A percentile compares a stretch with the other conserved stretches of the same genome.
Evolutionary conservation across 768 basidiomycete species (phyloP).

Genomic region (Boletales sp.): DNA sequence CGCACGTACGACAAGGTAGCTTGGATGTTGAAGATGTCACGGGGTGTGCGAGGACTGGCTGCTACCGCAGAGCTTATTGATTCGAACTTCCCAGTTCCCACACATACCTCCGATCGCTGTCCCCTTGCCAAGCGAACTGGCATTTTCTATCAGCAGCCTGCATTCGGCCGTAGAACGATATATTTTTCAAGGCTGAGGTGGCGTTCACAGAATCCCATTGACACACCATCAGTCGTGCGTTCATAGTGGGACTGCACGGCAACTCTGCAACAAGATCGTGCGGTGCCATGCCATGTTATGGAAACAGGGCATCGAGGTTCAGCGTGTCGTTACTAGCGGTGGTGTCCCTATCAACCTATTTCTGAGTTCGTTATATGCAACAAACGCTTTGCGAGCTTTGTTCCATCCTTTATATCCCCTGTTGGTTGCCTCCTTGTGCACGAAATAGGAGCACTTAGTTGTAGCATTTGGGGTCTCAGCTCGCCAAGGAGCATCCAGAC

Average conservation of each 20-base stretch:
- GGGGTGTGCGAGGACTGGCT: conserved; percentile 64
- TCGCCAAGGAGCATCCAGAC: no score
- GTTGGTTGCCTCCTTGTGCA: no score
- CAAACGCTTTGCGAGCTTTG: no score
- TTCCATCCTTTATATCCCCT: no score
- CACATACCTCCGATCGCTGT: conserved; percentile 40
- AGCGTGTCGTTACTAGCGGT: conserved; percentile 77
- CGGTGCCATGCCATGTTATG: conserved; percentile 37
- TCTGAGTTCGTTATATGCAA: no score
- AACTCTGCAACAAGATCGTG: conserved; percentile 71
- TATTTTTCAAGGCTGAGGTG: conserved; percentile 38
- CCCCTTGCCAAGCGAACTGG: conserved; percentile 50
- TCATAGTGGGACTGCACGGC: conserved; percentile 65
- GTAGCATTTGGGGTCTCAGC: no score
- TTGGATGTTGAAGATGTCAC: conserved; percentile 61
- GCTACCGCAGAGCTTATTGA: conserved; percentile 44
- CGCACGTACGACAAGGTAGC: conserved; percentile 83
- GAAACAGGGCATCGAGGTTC: conserved; percentile 43
- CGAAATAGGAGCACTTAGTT: no score
- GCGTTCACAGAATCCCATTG: conserved; percentile 23
- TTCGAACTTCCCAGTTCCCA: conserved; percentile 21
- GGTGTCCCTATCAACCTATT: conserved; percentile 97
- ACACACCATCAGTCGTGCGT: conserved; percentile 58
- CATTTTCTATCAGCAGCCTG: conserved; percentile 80
- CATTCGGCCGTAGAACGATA: conserved; percentile 66